Base-by-base conservation (phyloP, 192 early-diverging fungal genomes). In the Gaertneriomyces sp. region DNA sequence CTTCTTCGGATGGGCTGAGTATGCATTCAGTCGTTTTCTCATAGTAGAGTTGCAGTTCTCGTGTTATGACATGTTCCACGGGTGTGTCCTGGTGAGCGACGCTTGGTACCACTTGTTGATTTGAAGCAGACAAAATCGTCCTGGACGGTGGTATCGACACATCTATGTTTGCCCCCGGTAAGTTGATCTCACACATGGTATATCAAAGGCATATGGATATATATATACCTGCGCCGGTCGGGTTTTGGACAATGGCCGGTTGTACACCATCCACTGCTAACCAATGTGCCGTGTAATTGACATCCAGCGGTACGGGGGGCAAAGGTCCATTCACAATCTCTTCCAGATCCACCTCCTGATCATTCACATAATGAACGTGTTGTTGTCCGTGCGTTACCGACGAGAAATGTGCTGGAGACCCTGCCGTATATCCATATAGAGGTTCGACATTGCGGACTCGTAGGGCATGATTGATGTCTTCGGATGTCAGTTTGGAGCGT, bases 211-310 rank as follows among this genome's bases (percentile, higher is more conserved):
- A 68, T n/a, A 55, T 1, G 43, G 14, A 2, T 6, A 39, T 57
- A 41, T 12, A 42, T 51, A 43, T 69, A 82, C 81, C 81, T 38
- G 75, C 77, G 4, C 90, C 88, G 2, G 86, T 85, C 33, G 97
- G 97, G 65, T 99, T 99, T 72, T 99, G 95, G 14, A 91, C 88
- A 66, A 95, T 97, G 9, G 88, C 81, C 11, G 97, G 97, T 73
- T 99, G 97, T 11, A 98, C 94, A n/a, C 97, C 97, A 63, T 98
- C 97, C 62, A 99, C 90, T 2, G 97, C 96, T n/a, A 99, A 43
- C 20, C 20, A 25, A 63, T 73, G 11, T 49, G 85, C 85, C 0
- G 94, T 95, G 64, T 89, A 92, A 4, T 88, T 86, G 0, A 92
- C 82, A 41, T 97, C 93, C 4, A 93, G 79, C 2, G 97, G 97